A percentile compares a stretch with the other conserved stretches of the same genome.
Conservation (phyloP, 805 yeast species). For the Candida hispaniensis region DNA sequence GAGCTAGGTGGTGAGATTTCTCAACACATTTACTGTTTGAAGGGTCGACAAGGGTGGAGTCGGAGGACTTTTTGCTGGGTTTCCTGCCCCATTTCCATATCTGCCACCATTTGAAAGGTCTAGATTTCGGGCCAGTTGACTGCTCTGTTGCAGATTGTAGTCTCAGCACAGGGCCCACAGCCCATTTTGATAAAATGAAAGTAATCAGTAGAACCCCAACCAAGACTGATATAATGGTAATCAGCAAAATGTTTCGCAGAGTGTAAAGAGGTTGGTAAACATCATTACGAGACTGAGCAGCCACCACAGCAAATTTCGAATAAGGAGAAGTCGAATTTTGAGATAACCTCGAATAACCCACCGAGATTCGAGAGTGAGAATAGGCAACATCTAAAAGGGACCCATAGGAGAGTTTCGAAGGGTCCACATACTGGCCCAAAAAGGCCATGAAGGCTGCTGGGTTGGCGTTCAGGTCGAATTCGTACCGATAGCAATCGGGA, state of each 20-base stretch:
- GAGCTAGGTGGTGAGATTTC: too few relatives aligned
- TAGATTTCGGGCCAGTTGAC: conserved; percentile 31
- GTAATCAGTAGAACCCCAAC: conserved; percentile 63
- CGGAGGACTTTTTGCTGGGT: conserved; percentile 1
- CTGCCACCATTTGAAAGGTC: background rate
- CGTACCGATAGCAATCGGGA: conserved; percentile 18
- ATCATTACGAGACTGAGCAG: conserved; percentile 48
- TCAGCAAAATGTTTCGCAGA: conserved; percentile 58
- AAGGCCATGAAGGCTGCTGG: conserved; percentile 2
- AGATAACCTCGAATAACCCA: conserved; percentile 5
- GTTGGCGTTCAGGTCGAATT: conserved; percentile 17
- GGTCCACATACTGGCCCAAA: background rate
- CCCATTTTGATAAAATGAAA: conserved; percentile 67
- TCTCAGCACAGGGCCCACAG: conserved; percentile 71
- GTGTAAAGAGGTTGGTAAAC: conserved; percentile 56
- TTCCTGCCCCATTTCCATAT: background rate
- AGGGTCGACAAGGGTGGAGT: conserved; percentile 2
- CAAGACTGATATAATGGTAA: conserved; percentile 53
- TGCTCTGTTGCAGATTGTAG: conserved; percentile 77
- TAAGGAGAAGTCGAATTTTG: conserved; percentile 17
- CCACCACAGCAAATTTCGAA: conserved; percentile 57
- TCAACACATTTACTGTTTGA: too few relatives aligned
- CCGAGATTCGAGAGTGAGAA: conserved; percentile 4
- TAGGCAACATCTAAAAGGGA: conserved; percentile 4
- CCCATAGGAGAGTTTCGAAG: conserved; percentile 1